Percentiles rank a stretch among this genome's conserved stretches.
phyloP scores from a whole-genome alignment of 331 rosid species.

The Rhamnella rubrinervis region DNA sequence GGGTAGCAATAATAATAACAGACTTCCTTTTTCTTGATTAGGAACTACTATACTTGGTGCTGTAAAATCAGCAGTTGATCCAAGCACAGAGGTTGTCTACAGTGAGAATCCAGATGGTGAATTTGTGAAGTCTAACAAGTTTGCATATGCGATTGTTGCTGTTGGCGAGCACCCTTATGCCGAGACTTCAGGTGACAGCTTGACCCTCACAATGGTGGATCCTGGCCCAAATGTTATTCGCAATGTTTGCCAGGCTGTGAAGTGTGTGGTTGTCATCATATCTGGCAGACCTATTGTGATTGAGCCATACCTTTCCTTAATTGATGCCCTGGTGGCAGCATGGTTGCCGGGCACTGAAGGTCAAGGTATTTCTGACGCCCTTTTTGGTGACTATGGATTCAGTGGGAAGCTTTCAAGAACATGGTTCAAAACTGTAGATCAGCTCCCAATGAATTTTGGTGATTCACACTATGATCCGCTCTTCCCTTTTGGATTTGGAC shows the following conservation, averaged over 20 bases:
- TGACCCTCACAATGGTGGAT: slow-evolving; percentile 58
- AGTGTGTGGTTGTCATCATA: slow-evolving; percentile 66
- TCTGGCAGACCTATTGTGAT: slow-evolving; percentile 87
- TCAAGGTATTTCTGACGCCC: slow-evolving; percentile 82
- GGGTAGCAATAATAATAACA: slow-evolving; percentile 19
- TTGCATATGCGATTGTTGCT: slow-evolving; percentile 73
- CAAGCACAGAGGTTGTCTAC: slow-evolving; percentile 58
- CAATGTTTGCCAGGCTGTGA: slow-evolving; percentile 63
- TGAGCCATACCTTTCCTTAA: slow-evolving; percentile 65
- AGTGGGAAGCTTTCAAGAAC: slow-evolving; percentile 89
- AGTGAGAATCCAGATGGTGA: slow-evolving; percentile 64
- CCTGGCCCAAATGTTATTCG: slow-evolving; percentile 67
- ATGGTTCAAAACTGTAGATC: slow-evolving; percentile 86
- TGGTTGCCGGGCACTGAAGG: slow-evolving; percentile 98
- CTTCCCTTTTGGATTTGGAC: slow-evolving; percentile 75
- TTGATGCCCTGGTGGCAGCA: slow-evolving; percentile 80
- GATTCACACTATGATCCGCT: slow-evolving; percentile 97
- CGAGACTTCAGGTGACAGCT: slow-evolving; percentile 75
- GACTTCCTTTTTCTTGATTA: slow-evolving; percentile 30
- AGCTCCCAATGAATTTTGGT: slow-evolving; percentile 85
- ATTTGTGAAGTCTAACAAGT: slow-evolving; percentile 63
- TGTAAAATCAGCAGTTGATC: slow-evolving; percentile 60
- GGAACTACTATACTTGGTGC: slow-evolving; percentile 85
- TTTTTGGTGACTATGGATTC: slow-evolving; percentile 82
- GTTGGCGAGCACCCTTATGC: slow-evolving; percentile 89